Conservation (phyloP, 140 eudicot species). For the Oenanthe javanica region DNA sequence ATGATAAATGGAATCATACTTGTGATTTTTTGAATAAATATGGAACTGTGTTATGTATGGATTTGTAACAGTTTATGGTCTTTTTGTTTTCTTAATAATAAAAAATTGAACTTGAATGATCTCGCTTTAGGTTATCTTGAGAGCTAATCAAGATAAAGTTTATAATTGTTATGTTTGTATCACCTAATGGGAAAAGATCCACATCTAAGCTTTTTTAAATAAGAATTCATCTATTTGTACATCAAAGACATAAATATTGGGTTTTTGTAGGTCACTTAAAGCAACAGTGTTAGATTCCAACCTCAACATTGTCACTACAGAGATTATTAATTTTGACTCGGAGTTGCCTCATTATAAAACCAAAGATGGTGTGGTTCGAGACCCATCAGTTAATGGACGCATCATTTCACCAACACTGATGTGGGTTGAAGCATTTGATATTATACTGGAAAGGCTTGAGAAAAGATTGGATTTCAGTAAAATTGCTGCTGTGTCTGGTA, state of each 20-base stretch:
- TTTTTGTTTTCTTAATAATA: neutral
- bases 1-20: neutral
- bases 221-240: neutral
- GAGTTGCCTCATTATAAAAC: slow-evolving; percentile 83
- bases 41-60: slow-evolving; percentile 59
- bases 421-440: slow-evolving; percentile 95
- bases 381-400: slow-evolving; percentile 51
- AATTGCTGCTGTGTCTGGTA: slow-evolving; percentile 18
- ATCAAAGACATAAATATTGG: neutral
- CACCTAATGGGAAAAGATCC: neutral
- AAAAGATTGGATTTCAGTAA: slow-evolving; percentile 16
- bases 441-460: slow-evolving; percentile 51
- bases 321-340: slow-evolving; percentile 64
- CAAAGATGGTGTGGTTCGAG: slow-evolving; percentile 87
- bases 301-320: slow-evolving; percentile 52
- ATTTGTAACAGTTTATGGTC: neutral
- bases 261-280: slow-evolving; percentile 60
- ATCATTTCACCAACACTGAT: slow-evolving; percentile 82
- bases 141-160: neutral
- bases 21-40: neutral
- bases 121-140: neutral
- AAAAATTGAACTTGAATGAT: neutral
- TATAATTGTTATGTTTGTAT: neutral
- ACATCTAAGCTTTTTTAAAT: neutral
- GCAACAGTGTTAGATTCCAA: slow-evolving; percentile 77